Conservation (phyloP, 1,284 basidiomycete genomes). For the Anthracocystis walkeri region DNA sequence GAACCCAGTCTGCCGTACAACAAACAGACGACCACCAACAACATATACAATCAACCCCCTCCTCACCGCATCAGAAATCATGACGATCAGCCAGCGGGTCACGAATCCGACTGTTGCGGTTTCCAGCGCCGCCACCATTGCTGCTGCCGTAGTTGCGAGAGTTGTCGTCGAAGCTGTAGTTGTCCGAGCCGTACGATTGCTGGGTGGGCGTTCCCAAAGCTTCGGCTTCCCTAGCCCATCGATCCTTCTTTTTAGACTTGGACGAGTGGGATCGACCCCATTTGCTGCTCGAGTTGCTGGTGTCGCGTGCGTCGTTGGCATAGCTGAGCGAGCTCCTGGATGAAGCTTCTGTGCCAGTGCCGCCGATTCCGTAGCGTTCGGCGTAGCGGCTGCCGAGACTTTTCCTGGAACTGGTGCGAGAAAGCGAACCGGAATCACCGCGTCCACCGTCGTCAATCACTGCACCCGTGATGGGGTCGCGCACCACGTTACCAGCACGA, state of each 20-base stretch:
- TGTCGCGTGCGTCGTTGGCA: slow-evolving; percentile 25
- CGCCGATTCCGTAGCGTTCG: slow-evolving; percentile 48
- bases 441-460: slow-evolving; percentile 35
- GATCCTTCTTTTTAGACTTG: slow-evolving; percentile 50
- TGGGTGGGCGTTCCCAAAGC: slow-evolving; percentile 37
- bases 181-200: slow-evolving; percentile 35
- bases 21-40: background rate
- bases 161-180: slow-evolving; percentile 39
- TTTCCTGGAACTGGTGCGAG: slow-evolving; percentile 41
- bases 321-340: slow-evolving; percentile 51
- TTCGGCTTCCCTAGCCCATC: slow-evolving; percentile 54
- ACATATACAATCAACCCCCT: background rate
- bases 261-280: slow-evolving; percentile 42
- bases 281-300: slow-evolving; percentile 20
- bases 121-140: background rate
- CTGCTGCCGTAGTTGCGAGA: slow-evolving; percentile 11
- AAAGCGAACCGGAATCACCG: slow-evolving; percentile 28
- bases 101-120: slow-evolving; percentile 40
- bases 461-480: slow-evolving; percentile 54
- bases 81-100: slow-evolving; percentile 50
- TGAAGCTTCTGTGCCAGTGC: slow-evolving; percentile 31
- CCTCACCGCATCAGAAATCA: slow-evolving; percentile 31
- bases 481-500: slow-evolving; percentile 23
- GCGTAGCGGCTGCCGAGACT: slow-evolving; percentile 53
- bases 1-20: background rate